phyloP scores from a whole-genome alignment of 1,284 basidiomycete genomes.

The Mycosarcoma mackinlayi region DNA sequence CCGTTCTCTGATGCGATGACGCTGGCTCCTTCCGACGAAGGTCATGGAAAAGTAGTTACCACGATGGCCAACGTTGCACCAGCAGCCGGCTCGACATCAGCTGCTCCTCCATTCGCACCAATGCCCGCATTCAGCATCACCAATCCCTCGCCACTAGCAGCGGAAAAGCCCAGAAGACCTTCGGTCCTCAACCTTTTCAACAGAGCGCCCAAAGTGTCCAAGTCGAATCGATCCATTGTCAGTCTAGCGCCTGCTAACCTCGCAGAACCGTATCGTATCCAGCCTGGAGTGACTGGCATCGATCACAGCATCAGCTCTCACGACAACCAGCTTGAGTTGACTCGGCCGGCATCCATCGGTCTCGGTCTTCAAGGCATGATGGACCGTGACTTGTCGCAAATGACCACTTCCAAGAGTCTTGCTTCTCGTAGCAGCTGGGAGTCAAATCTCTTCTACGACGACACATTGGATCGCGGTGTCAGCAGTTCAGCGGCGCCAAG shows the following conservation, averaged over 20 bases:
- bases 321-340: slow-evolving; percentile 2
- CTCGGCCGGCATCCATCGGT: slow-evolving; percentile 31
- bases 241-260: slow-evolving; percentile 1
- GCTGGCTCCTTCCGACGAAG: slow-evolving; percentile 35
- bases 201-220: slow-evolving; percentile 10
- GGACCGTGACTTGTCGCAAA: slow-evolving; percentile 39
- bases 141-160: slow-evolving; percentile 29
- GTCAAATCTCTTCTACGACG: slow-evolving; percentile 52
- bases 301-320: neutral
- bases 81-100: neutral
- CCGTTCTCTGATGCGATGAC: slow-evolving; percentile 47
- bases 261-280: neutral
- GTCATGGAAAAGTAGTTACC: slow-evolving; percentile 16
- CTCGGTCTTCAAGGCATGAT: slow-evolving; percentile 45
- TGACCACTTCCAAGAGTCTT: slow-evolving; percentile 40
- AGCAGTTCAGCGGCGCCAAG: slow-evolving; percentile 19
- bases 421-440: slow-evolving; percentile 58
- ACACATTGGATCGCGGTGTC: slow-evolving; percentile 27
- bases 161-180: slow-evolving; percentile 32
- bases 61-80: slow-evolving; percentile 16
- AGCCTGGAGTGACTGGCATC: slow-evolving; percentile 3
- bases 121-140: slow-evolving; percentile 31
- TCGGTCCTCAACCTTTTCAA: slow-evolving; percentile 32
- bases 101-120: slow-evolving; percentile 1
- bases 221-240: slow-evolving; percentile 27